Evolutionary conservation across 192 early-diverging fungal genomes (phyloP).

Genomic region (Pecoramyces ruminantium): DNA sequence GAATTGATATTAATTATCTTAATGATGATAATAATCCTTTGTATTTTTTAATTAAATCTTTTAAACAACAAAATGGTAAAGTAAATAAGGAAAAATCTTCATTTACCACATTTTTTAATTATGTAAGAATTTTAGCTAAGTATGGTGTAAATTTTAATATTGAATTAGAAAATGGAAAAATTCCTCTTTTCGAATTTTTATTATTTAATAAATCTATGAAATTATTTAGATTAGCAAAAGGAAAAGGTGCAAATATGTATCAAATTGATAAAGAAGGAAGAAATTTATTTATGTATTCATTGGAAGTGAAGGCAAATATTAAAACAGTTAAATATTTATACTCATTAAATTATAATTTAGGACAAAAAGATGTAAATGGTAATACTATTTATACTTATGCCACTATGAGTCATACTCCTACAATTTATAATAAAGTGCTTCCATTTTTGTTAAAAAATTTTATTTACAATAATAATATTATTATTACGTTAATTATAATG

Average conservation of each 20-base stretch:
- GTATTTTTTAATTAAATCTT: no score
- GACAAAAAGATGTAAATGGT: neutral
- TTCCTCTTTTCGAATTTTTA: neutral
- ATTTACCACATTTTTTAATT: no score
- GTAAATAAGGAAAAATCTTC: no score
- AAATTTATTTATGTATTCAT: neutral
- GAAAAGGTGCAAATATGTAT: neutral
- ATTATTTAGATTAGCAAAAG: neutral
- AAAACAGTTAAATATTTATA: neutral
- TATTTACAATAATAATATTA: neutral
- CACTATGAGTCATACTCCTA: neutral
- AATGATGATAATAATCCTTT: no score
- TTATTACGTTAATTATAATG: neutral
- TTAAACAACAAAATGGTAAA: no score
- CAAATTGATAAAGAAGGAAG: neutral
- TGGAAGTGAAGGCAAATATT: neutral
- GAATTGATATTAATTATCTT: no score
- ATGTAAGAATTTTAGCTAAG: neutral
- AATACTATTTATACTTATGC: neutral
- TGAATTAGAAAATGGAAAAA: neutral
- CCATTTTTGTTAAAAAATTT: neutral
- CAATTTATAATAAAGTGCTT: neutral
- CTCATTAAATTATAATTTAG: neutral
- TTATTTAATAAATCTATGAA: neutral
- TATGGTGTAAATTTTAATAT: neutral